phyloP scores from a whole-genome alignment of 305 asterid species.

The Solanum chacoense region DNA sequence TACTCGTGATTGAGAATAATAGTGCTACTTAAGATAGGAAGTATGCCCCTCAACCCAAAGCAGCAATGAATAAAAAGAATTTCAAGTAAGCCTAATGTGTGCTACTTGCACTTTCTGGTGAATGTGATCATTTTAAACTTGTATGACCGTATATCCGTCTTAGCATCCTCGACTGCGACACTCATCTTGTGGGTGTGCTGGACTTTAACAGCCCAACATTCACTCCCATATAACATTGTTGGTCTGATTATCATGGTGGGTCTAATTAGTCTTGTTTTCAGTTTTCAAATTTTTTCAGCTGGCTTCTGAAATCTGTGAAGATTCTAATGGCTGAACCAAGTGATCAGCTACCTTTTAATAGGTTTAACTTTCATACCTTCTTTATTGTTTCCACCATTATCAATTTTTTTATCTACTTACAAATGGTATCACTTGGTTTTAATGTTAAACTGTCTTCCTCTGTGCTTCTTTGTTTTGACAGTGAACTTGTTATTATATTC shows the following conservation, averaged over 20 bases:
- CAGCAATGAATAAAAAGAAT: background rate
- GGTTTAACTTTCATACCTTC: constrained; percentile 39
- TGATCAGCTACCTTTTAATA: constrained; percentile 87
- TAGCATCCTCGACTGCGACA: background rate
- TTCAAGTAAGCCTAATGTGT: background rate
- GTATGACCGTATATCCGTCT: background rate
- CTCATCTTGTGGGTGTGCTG: background rate
- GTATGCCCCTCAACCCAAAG: background rate
- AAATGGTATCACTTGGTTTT: background rate
- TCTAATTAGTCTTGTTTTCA: constrained; percentile 29
- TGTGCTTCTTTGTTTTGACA: constrained; percentile 24
- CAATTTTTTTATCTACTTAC: background rate
- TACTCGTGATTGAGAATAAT: background rate
- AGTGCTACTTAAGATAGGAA: background rate
- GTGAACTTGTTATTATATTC: constrained; percentile 84
- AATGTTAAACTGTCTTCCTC: constrained; percentile 1
- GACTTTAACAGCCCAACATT: background rate
- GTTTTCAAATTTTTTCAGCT: constrained; percentile 95
- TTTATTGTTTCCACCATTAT: background rate
- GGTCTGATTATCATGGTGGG: background rate
- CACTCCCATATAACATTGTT: background rate
- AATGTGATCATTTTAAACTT: background rate
- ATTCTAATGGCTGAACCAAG: constrained; percentile 89
- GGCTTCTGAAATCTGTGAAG: constrained; percentile 91
- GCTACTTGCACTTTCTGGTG: background rate